Evolutionary conservation across 371 early-diverging fungal genomes (phyloP).

Genomic region (Rhizopus stolonifer): DNA sequence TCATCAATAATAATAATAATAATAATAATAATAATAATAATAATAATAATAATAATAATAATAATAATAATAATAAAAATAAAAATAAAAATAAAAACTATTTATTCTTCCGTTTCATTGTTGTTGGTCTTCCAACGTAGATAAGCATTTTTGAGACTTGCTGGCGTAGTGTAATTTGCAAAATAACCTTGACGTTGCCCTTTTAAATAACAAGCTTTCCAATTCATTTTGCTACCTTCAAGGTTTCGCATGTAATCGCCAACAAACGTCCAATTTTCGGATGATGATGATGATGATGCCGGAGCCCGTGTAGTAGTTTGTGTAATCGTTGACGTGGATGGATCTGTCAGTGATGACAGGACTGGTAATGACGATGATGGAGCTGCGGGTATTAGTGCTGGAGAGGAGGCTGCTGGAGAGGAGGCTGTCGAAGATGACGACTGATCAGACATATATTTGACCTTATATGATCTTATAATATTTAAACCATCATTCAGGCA

Average conservation of each 20-base stretch:
- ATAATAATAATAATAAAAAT: too few relatives aligned
- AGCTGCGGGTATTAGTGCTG: background rate
- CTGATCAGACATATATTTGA: slow-evolving; percentile 9
- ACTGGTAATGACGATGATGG: background rate
- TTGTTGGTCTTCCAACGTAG: slow-evolving; percentile 12
- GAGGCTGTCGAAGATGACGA: background rate
- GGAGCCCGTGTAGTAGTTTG: background rate
- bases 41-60: too few relatives aligned
- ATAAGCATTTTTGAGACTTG: slow-evolving; percentile 10
- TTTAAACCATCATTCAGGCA: slow-evolving; percentile 14
- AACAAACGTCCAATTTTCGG: slow-evolving; percentile 14
- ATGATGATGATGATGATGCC: slow-evolving; percentile 5
- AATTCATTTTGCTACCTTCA: slow-evolving; percentile 11
- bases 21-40: too few relatives aligned
- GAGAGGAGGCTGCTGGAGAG: background rate
- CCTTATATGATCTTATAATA: slow-evolving; percentile 5
- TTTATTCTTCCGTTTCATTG: slow-evolving; percentile 2
- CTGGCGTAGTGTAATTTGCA: slow-evolving; percentile 6
- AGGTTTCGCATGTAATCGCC: slow-evolving; percentile 1
- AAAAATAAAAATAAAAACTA: too few relatives aligned
- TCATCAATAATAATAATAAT: too few relatives aligned
- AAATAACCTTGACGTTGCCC: slow-evolving; percentile 8
- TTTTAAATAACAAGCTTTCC: slow-evolving; percentile 11
- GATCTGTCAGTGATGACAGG: background rate
- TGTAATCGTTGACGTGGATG: slow-evolving; percentile 1